Evolutionary conservation across 768 basidiomycete genomes (phyloP), one percentile per base, ranked within the genome.

Genomic region (Suillus sp.): DNA sequence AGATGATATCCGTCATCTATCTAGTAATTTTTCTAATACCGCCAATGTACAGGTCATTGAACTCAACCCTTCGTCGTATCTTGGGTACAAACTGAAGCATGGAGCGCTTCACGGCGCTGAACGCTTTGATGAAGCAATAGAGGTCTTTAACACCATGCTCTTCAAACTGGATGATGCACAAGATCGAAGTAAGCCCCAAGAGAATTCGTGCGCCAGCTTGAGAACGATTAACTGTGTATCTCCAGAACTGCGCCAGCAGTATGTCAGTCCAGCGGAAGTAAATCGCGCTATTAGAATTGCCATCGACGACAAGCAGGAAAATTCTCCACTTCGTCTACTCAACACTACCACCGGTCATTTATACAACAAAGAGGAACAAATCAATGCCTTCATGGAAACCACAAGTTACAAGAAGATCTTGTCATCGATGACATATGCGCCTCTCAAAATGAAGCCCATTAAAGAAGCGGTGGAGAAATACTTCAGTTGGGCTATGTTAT

Each of bases 401-500:
- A 27, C 16, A 18, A 27, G 18, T 8, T 50, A 50, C 48, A 50
- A 18, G 48, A 10, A 50, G 48, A 18, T 50, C 27, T 50, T 50
- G 27, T 50, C 25, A 27, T 27, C 48, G 7, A 18, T 50, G 27
- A 18, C 16, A 8, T 16, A 10, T 27, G 27, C 48, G 16, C 25
- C 48, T 8, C 16, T 27, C 25, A 8, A 50, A 8, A 50, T 1
- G 16, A 8, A 25, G 48, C 16, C 16, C 8, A 50, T 50, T 16
- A 18, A 50, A 1, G 8, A 50, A 27, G 48, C 8, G 1, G 65
- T 72, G 25, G 25, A 59, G 11, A 45, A 56, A 16, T 64, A 65
- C 53, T 71, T 71, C 59, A 42, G 56, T 8, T 71, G 68, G n/a
- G 64, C 60, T 48, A 71, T 71, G 69, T 57, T 72, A n/a, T 71